A percentile compares a stretch with the other conserved stretches of the same genome.
Evolutionary conservation across 2,329 filamentous ascomycete genomes (phyloP).

Genomic region (Penicillium griseofulvum): DNA sequence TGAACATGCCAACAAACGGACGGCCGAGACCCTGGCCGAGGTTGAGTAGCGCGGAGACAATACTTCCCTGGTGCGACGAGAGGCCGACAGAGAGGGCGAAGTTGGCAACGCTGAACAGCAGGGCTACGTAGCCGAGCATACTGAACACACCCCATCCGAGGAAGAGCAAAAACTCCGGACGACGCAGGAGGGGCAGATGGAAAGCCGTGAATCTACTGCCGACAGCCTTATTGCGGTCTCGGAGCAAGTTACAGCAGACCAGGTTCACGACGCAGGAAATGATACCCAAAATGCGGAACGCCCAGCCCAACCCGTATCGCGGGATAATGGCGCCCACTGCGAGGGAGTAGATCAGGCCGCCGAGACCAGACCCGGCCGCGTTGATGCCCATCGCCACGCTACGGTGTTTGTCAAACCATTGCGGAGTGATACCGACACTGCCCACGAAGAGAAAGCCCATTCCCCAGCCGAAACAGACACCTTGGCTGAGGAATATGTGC

Average conservation of each 20-base stretch:
- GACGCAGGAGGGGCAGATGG: slow-evolving; percentile 52
- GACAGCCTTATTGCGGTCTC: slow-evolving; percentile 58
- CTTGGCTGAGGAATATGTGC: slow-evolving; percentile 61
- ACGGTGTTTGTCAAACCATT: slow-evolving; percentile 60
- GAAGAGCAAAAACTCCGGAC: slow-evolving; percentile 57
- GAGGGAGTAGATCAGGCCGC: slow-evolving; percentile 59
- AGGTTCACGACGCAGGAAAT: slow-evolving; percentile 54
- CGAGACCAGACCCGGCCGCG: slow-evolving; percentile 58
- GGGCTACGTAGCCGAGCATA: slow-evolving; percentile 64
- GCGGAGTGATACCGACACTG: slow-evolving; percentile 55
- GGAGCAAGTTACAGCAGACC: slow-evolving; percentile 53
- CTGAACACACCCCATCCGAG: slow-evolving; percentile 59
- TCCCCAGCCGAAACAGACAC: slow-evolving; percentile 60
- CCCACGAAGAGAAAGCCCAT: slow-evolving; percentile 63
- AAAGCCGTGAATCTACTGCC: slow-evolving; percentile 54
- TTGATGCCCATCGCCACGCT: slow-evolving; percentile 61
- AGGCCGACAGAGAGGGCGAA: slow-evolving; percentile 62
- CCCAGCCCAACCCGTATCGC: slow-evolving; percentile 56
- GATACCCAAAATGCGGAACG: slow-evolving; percentile 61
- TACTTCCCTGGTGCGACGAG: slow-evolving; percentile 57
- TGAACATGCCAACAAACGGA: slow-evolving; percentile 62
- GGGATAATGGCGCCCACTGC: slow-evolving; percentile 58
- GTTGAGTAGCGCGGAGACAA: slow-evolving; percentile 63
- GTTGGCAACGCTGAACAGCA: slow-evolving; percentile 63
- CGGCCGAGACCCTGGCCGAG: slow-evolving; percentile 58